These are phyloP conservation scores for Beta lomatogona DNA, from an alignment of 179 eudicot species.

Conservation along the genomic window DNA sequence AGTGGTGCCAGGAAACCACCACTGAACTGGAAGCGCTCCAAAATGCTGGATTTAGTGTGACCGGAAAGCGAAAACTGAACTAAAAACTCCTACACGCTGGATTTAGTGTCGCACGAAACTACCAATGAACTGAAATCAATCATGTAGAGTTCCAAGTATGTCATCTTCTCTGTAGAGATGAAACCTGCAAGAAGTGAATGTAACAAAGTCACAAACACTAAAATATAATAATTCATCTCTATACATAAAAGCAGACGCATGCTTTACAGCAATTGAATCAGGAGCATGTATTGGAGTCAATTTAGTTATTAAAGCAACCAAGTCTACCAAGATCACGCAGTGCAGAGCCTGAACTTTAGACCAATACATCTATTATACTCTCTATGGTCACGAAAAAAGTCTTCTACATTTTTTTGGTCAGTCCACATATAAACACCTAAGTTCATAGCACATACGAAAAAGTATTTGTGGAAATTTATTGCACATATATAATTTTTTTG, in stretches of 20 bases:
- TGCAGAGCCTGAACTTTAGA: neutral
- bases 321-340: neutral
- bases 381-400: too few species aligned
- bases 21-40: neutral
- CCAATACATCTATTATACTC: neutral
- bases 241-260: neutral
- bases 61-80: neutral
- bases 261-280: neutral
- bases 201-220: neutral
- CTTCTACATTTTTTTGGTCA: too few species aligned
- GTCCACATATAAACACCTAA: too few species aligned
- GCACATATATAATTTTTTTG: too few species aligned
- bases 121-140: constrained; percentile 30
- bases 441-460: too few species aligned
- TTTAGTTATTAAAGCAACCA: neutral
- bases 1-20: neutral
- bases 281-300: neutral
- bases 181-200: constrained; percentile 43
- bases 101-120: neutral
- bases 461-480: too few species aligned
- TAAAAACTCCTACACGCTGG: neutral
- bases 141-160: constrained; percentile 76
- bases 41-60: too few species aligned
- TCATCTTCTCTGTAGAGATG: constrained; percentile 78
- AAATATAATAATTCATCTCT: neutral